Evolutionary conservation across 2,329 filamentous ascomycete genomes (phyloP).

Genomic region (Penicillium capsulatum): DNA sequence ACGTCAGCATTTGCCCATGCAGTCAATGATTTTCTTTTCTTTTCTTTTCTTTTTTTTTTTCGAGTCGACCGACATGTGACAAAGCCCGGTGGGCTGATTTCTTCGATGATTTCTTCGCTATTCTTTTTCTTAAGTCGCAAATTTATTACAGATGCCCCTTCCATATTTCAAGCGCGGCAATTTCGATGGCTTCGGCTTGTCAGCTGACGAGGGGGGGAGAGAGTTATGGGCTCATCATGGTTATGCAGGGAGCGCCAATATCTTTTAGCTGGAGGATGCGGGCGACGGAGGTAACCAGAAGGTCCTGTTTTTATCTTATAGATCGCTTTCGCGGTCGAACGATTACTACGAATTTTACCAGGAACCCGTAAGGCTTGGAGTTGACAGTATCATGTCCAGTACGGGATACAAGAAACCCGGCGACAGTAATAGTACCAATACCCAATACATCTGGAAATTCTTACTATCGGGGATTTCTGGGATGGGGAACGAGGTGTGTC

Average conservation of each 20-base stretch:
- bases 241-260: neutral
- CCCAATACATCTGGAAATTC: slow-evolving; percentile 9
- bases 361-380: slow-evolving; percentile 15
- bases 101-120: too few species aligned
- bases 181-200: neutral
- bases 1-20: slow-evolving; percentile 1
- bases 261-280: neutral
- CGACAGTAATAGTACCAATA: slow-evolving; percentile 20
- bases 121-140: too few species aligned
- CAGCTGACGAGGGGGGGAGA: neutral
- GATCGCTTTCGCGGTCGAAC: slow-evolving; percentile 1
- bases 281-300: neutral
- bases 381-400: slow-evolving; percentile 18
- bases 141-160: too few species aligned
- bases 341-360: slow-evolving; percentile 20
- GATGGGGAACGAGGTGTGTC: too few species aligned
- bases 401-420: slow-evolving; percentile 9
- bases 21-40: slow-evolving; percentile 1
- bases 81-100: too few species aligned
- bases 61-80: neutral
- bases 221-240: neutral
- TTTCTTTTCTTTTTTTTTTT: neutral
- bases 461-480: too few species aligned
- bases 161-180: neutral
- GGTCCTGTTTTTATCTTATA: too few species aligned